phyloP scores from a whole-genome alignment of 2,329 filamentous ascomycete genomes.

The Hypoxylon sp. region DNA sequence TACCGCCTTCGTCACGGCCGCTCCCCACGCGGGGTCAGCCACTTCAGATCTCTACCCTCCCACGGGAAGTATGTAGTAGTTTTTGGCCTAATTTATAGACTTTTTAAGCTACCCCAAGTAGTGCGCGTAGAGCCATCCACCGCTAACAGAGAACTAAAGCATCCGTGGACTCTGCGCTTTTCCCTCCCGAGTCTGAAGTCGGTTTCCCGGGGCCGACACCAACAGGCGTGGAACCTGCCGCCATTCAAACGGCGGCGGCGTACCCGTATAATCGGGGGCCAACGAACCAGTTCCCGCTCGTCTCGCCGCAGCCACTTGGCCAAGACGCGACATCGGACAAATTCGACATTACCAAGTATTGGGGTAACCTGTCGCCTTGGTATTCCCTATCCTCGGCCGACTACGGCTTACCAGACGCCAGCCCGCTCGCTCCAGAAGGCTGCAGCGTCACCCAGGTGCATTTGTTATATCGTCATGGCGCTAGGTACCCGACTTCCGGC shows the following conservation, averaged over 20 bases:
- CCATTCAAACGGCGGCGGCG: constrained; percentile 48
- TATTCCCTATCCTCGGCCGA: constrained; percentile 53
- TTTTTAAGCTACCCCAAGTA: not conserved
- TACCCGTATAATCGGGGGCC: constrained; percentile 50
- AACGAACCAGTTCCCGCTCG: constrained; percentile 51
- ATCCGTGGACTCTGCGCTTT: constrained; percentile 48
- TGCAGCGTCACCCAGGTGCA: constrained; percentile 53
- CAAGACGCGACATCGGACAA: constrained; percentile 39
- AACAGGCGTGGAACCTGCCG: constrained; percentile 50
- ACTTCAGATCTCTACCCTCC: constrained; percentile 39
- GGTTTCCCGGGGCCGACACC: constrained; percentile 49
- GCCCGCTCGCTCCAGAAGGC: constrained; percentile 49
- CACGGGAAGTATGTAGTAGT: constrained; percentile 34
- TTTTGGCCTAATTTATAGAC: constrained; percentile 5
- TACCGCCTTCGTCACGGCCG: constrained; percentile 31
- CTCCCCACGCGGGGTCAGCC: constrained; percentile 36
- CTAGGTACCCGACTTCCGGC: constrained; percentile 52
- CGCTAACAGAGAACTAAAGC: constrained; percentile 41
- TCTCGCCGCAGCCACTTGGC: constrained; percentile 48
- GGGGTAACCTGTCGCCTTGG: constrained; percentile 54
- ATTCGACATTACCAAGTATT: constrained; percentile 52
- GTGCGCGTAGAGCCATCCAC: not conserved
- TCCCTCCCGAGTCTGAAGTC: constrained; percentile 51
- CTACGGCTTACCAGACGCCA: constrained; percentile 51
- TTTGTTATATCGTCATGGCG: constrained; percentile 53